phyloP scores from a whole-genome alignment of 1,284 basidiomycete species.

The Apiotrichum siamense region DNA sequence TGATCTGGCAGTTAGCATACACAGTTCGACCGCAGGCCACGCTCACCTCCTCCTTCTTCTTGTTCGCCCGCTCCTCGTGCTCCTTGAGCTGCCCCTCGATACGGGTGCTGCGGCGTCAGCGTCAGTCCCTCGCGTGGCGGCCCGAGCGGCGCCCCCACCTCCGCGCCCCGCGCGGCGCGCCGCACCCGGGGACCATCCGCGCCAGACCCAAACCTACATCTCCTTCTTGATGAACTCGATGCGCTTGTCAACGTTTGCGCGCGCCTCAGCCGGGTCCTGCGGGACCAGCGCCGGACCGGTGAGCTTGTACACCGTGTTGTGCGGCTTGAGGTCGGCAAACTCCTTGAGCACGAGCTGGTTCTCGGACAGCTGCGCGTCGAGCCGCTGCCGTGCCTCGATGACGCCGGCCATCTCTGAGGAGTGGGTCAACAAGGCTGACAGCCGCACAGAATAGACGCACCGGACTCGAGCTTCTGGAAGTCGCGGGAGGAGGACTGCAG shows the following conservation, averaged over 20 bases:
- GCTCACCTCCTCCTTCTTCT: conserved; percentile 71
- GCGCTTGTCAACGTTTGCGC: conserved; percentile 81
- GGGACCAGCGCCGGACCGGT: conserved; percentile 85
- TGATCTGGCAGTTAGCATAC: conserved; percentile 27
- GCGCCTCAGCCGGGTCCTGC: conserved; percentile 84
- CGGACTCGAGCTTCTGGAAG: conserved; percentile 69
- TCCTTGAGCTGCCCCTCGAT: conserved; percentile 75
- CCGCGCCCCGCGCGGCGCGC: too few species aligned
- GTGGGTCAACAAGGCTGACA: background rate
- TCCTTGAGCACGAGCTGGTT: conserved; percentile 94
- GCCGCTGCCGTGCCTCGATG: conserved; percentile 71
- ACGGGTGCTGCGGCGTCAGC: conserved; percentile 58
- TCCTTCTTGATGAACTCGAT: conserved; percentile 84
- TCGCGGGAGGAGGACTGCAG: conserved; percentile 63
- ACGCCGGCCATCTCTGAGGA: conserved; percentile 58
- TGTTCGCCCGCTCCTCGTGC: conserved; percentile 63
- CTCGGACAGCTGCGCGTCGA: conserved; percentile 85
- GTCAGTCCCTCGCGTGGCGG: too few species aligned
- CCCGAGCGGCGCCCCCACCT: too few species aligned
- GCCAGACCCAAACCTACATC: conserved; percentile 59
- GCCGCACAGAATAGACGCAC: conserved; percentile 32
- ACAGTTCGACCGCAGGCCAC: background rate
- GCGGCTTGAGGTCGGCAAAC: conserved; percentile 66
- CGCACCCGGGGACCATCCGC: background rate
- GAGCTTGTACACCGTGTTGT: conserved; percentile 85